Evolutionary conservation across 2,329 filamentous ascomycete species (phyloP), one percentile per base, ranked within the genome.

Genomic region (Stemphylium vesicarium): DNA sequence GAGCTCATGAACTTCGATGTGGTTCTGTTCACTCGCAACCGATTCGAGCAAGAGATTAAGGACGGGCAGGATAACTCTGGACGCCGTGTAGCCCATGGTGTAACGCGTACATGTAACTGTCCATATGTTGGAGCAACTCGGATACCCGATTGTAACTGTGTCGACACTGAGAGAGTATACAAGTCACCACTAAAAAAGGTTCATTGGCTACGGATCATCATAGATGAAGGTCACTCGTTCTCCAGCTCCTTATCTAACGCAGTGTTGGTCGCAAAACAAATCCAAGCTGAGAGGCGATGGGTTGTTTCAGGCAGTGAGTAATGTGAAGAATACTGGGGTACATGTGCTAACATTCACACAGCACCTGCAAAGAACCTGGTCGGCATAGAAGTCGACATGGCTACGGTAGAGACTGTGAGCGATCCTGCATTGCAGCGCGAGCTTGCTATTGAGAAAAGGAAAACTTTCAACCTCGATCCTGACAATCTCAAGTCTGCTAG

Each of bases 161-260:
- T 79, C 4, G 69, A 65, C 7, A 62, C 70, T 1, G 72, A 78
- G 4, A 73, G 73, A 59, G 33, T 77, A 53, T 83, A 86, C 29
- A 71, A 82, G 9, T 90, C 86, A 1, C 84, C 89, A 0, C 75
- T 97, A 15, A 85, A 86, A 35, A 76, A 84, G 7, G 75, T 97
- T 3, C 92, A 91, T 64, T 96, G 94, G 83, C 88, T 96, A 65
- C 84, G 94, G 1, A 88, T 96, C 41, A 93, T 98, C 40, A 89
- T 96, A 15, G 94, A 98, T 61, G 94, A 97, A 80, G 94, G 94
- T 0, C 92, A 97, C 71, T 89, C 85, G 55, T 87, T 96, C 54
- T 91, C 91, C 0, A 88, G 90, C 33, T 84, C 84, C 0, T 82
- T 76, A 2, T 91, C 86, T 1, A 83, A 80, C 40, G 83, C 85